Evolutionary conservation across 2,329 filamentous ascomycete species (phyloP), one percentile per base, ranked within the genome.

Genomic region (Botryotinia narcissicola): DNA sequence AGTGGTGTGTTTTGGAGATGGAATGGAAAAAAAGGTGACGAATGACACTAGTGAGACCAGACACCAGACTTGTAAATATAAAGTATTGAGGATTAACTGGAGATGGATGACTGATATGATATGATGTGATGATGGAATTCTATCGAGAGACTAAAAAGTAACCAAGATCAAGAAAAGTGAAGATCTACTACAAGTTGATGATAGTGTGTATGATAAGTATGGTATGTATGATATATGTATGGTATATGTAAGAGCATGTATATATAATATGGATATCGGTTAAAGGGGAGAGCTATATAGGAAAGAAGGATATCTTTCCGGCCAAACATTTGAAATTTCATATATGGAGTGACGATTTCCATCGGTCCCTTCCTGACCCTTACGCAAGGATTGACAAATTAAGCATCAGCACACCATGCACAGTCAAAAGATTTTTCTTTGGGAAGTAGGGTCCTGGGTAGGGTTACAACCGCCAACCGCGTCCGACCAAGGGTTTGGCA

Each of bases 121-220:
- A 46, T 32, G 40, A 35, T 32, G 32, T 67, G 46, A 67, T 46
- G 63, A 37, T 9, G 51, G 22, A 20, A 51, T n/a, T 16, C 51
- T 57, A 25, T 16, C 1, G 61, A n/a, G 25, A 44, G 37, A 64
- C 44, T 67, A 10, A 8, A 48, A 18, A 37, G 44, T 14, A n/a
- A 67, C 25, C 59, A 42, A 51, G 46, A 67, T 37, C 29, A 25
- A 37, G 29, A 67, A 37, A 9, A 29, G 32, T 9, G 63, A 67
- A 67, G 63, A 67, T 67, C 63, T 67, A 37, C 63, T 67, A 37
- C 63, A 9, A 29, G 29, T 67, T 37, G n/a, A 66, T 66, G 40
- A 42, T 14, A 48, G 44, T 44, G 6, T 64, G 57, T 16, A 37
- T 46, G 46, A 25, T 48, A 25, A 25, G 48, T 4, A 40, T 42